phyloP scores from a whole-genome alignment of 805 yeast species.

The Blastobotrys peoriensis region DNA sequence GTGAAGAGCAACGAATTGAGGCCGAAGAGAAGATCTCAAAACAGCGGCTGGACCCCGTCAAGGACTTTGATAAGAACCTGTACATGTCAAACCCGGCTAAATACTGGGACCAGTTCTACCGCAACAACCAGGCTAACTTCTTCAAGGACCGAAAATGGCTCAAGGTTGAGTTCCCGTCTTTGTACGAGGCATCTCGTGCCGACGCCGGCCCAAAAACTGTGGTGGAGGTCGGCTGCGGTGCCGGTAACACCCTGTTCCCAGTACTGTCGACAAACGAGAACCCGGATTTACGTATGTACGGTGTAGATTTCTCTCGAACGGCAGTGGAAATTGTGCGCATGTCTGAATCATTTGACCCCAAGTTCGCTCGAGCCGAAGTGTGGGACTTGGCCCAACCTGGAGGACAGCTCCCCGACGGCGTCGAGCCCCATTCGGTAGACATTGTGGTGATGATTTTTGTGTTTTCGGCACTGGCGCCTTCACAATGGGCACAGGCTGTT shows the following conservation, averaged over 20 bases:
- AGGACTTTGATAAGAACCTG: conserved; percentile 69
- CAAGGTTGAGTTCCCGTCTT: conserved; percentile 83
- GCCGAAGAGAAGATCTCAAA: conserved; percentile 69
- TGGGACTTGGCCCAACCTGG: conserved; percentile 90
- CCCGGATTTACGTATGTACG: conserved; percentile 63
- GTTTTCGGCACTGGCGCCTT: conserved; percentile 85
- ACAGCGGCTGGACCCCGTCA: conserved; percentile 80
- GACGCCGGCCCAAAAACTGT: conserved; percentile 68
- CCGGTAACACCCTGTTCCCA: conserved; percentile 95
- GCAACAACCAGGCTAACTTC: conserved; percentile 85
- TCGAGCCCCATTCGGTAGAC: conserved; percentile 78
- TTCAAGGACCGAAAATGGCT: conserved; percentile 97
- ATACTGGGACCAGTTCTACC: conserved; percentile 92
- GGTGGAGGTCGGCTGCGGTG: conserved; percentile 96
- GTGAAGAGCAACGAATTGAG: conserved; percentile 72
- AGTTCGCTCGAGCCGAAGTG: conserved; percentile 72
- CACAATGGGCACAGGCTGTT: conserved; percentile 83
- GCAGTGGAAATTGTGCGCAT: conserved; percentile 82
- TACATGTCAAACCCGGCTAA: conserved; percentile 84
- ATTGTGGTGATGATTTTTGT: conserved; percentile 93
- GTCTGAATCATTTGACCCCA: conserved; percentile 53
- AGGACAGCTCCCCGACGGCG: conserved; percentile 72
- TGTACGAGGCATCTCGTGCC: conserved; percentile 70
- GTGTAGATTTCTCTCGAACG: conserved; percentile 83
- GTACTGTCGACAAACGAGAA: conserved; percentile 77